Evolutionary conservation across 1,284 basidiomycete genomes (phyloP).

Genomic region (Apiotrichum montevideense): DNA sequence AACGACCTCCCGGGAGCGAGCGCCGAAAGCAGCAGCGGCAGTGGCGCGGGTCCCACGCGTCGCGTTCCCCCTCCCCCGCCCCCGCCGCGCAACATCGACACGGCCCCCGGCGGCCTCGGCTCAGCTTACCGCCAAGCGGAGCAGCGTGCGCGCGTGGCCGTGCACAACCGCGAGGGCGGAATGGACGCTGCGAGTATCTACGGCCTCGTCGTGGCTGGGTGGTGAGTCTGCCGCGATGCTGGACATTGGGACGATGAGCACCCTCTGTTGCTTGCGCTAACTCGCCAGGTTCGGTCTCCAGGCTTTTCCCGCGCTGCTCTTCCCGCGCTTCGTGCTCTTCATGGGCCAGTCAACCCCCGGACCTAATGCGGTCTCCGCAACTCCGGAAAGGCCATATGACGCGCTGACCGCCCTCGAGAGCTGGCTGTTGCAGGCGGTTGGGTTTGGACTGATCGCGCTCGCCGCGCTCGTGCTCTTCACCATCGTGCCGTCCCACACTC

Average conservation of each 20-base stretch:
- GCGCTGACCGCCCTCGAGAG: conserved; percentile 39
- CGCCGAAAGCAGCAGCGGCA: too few species aligned
- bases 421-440: conserved; percentile 32
- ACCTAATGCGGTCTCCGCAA: too few species aligned
- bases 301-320: conserved; percentile 38
- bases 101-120: conserved; percentile 21
- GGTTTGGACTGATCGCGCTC: conserved; percentile 34
- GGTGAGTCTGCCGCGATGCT: conserved; percentile 23
- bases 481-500: conserved; percentile 31
- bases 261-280: too few species aligned
- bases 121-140: conserved; percentile 33
- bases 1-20: too few species aligned
- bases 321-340: conserved; percentile 45
- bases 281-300: conserved; percentile 33
- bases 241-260: too few species aligned
- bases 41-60: too few species aligned
- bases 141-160: conserved; percentile 36
- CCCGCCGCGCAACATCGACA: conserved; percentile 20
- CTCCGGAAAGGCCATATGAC: conserved; percentile 12
- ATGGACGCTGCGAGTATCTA: conserved; percentile 33
- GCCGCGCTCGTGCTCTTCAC: conserved; percentile 34
- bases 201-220: conserved; percentile 30
- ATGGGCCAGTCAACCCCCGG: conserved; percentile 27
- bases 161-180: conserved; percentile 34
- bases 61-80: neutral